Evolutionary conservation across 495 filamentous ascomycete genomes (phyloP).

Genomic region (Penicillium parvum): DNA sequence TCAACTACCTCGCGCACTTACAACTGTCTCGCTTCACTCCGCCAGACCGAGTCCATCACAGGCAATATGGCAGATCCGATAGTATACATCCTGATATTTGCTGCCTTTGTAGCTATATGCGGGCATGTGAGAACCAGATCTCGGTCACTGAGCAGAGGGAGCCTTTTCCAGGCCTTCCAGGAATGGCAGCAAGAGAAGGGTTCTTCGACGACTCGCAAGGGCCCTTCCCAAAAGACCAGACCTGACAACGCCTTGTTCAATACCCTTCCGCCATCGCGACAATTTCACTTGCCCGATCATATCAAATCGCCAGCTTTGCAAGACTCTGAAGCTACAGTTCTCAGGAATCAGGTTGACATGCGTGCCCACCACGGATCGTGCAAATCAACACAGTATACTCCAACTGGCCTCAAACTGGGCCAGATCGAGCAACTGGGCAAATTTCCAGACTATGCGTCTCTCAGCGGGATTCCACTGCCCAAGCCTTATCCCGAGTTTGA

Average conservation of each 20-base stretch:
- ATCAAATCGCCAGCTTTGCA: not conserved
- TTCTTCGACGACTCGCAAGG: not conserved
- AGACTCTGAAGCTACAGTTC: not conserved
- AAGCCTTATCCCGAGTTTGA: not conserved
- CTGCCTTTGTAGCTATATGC: too few species aligned
- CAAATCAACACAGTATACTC: not conserved
- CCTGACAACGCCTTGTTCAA: not conserved
- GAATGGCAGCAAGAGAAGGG: not conserved
- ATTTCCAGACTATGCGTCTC: not conserved
- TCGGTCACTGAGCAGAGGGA: too few species aligned
- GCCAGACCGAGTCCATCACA: too few species aligned
- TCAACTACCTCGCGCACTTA: too few species aligned
- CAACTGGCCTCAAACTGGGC: not conserved
- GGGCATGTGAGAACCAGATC: too few species aligned
- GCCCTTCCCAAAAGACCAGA: not conserved
- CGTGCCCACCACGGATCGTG: not conserved
- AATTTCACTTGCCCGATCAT: not conserved
- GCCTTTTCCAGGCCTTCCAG: too few species aligned
- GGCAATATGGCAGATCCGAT: too few species aligned
- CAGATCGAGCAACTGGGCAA: not conserved
- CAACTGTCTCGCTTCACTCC: too few species aligned
- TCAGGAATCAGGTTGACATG: not conserved
- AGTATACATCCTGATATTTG: too few species aligned
- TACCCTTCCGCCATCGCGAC: not conserved
- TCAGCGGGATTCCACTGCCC: not conserved